Evolutionary conservation across 2,329 filamentous ascomycete genomes (phyloP).

Genomic region (Aspergillus sp.): DNA sequence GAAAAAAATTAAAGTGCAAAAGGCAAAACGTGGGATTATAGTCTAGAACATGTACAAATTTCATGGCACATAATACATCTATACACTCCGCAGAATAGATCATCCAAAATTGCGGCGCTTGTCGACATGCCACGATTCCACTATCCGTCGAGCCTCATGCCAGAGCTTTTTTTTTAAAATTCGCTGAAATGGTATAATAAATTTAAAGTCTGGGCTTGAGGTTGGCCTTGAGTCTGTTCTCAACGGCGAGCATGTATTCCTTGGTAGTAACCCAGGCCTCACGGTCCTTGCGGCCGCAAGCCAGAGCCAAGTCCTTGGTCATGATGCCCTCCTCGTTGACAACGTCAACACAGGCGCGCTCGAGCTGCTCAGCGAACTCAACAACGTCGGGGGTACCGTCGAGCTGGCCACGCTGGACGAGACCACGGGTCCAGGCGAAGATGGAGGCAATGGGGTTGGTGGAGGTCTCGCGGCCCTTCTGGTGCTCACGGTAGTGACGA

Average conservation of each 20-base stretch:
- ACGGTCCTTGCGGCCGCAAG: conserved; percentile 80
- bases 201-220: conserved; percentile 44
- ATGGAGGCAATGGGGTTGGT: conserved; percentile 99
- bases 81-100: no score
- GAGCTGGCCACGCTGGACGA: conserved; percentile 87
- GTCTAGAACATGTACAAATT: no score
- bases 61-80: no score
- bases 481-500: conserved; percentile 96
- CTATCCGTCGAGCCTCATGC: neutral
- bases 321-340: conserved; percentile 93
- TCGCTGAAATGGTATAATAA: neutral
- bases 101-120: no score
- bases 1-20: no score
- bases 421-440: conserved; percentile 96
- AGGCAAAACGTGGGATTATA: no score
- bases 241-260: conserved; percentile 89
- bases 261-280: conserved; percentile 85
- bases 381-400: conserved; percentile 90
- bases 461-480: conserved; percentile 94
- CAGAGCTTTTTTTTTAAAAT: neutral
- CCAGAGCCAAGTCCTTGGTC: conserved; percentile 98
- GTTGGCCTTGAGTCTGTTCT: conserved; percentile 77
- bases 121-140: no score
- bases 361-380: conserved; percentile 83
- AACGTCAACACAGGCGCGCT: conserved; percentile 89